These are phyloP conservation scores for Strobilomyces dryophilus DNA, from an alignment of 768 basidiomycete genomes.

Conservation along the genomic window DNA sequence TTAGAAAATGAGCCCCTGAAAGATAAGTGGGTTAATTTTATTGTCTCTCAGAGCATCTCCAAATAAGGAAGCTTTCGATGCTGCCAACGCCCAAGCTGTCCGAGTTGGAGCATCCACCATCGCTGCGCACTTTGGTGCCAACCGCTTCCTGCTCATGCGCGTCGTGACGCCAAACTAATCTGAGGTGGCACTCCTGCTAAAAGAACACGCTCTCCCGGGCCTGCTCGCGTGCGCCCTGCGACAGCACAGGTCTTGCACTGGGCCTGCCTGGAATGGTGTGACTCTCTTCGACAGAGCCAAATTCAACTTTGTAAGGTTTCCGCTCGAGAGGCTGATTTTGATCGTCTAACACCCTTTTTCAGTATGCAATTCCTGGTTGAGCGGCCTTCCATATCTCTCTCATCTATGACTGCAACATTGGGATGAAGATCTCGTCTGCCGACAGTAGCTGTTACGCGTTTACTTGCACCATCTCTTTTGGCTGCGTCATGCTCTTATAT, in stretches of 20 bases:
- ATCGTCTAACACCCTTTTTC: background rate
- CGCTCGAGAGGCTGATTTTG: background rate
- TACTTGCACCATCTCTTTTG: conserved; percentile 29
- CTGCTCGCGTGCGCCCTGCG: too few relatives aligned
- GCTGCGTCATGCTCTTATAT: conserved; percentile 20
- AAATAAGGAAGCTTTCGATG: too few relatives aligned
- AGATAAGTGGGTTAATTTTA: too few relatives aligned
- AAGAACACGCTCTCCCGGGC: too few relatives aligned
- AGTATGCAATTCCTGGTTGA: conserved; percentile 24
- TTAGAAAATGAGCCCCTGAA: too few relatives aligned
- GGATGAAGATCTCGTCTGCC: conserved; percentile 31
- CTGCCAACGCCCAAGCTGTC: too few relatives aligned
- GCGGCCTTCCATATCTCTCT: conserved; percentile 33
- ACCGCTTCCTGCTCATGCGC: too few relatives aligned
- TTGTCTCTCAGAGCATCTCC: too few relatives aligned
- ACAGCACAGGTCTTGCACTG: conserved; percentile 22
- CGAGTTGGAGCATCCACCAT: too few relatives aligned
- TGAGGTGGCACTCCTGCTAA: too few relatives aligned
- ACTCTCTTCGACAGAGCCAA: conserved; percentile 32
- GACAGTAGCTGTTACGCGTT: conserved; percentile 25
- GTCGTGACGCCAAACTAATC: too few relatives aligned
- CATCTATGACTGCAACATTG: conserved; percentile 33
- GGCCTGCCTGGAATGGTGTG: conserved; percentile 27
- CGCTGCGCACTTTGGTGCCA: too few relatives aligned
- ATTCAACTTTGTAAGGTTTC: conserved; percentile 28